Base-by-base conservation (phyloP, 208 protist genomes). In the Strigomonas galati region DNA sequence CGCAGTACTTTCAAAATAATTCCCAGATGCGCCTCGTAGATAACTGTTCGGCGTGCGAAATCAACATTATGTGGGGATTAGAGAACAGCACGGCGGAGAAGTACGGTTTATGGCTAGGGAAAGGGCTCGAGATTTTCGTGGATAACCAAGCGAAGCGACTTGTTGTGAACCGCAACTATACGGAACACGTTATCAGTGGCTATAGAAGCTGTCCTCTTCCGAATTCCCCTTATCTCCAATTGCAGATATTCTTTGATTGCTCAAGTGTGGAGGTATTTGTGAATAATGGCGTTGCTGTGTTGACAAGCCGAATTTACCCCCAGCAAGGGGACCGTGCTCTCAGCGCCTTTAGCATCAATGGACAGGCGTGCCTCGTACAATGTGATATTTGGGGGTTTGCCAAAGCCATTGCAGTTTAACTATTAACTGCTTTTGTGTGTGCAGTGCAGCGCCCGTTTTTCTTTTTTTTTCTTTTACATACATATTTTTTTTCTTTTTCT, bases 181-280 rank as follows among this genome's bases (percentile, higher is more conserved):
- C 78, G 0, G 46, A 84, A 40, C 67, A 88, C 55, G 54, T 62
- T 0, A 80, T 88, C 10, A 88, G 82, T 26, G 78, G 82, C 2
- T 84, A 84, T 56, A 68, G 82, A 9, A 85, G 75, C 58, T 88
- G 75, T 61, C 40, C 68, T 4, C 54, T 88, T 0, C 76, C 76
- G 9, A 19, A 51, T 5, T 58, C 70, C 19, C 53, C 72, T 0
- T 24, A 59, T 19, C 49, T 87, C 15, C 9, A 70, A 21, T 12
- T 88, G 1, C 78, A 78, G 51, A 74, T 79, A 40, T 88, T 81
- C 35, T 71, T 88, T 56, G 82, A 88, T 54, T 62, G 58, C 7
- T 88, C 78, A 10, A 85, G 76, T 56, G 76, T 79, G 0, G 82
- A 88, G 55, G 73, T 88, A 2, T 88, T 88, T 59, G 76, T 88